phyloP scores from a whole-genome alignment of 1,139 yeast genomes.

The Kurtzmaniella quercitrusa region DNA sequence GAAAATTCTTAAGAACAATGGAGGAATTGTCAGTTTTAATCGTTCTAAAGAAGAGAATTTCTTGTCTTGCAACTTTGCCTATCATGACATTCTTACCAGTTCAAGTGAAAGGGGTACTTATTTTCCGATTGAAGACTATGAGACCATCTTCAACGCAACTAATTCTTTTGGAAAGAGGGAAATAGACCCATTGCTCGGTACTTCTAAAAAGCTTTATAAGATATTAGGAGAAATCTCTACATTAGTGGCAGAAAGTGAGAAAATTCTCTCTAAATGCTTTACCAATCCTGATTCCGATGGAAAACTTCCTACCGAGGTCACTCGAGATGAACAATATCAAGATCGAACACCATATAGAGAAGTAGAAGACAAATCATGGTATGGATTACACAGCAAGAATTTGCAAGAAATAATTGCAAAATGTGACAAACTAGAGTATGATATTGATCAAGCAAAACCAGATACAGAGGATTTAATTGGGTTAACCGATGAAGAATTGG shows the following conservation, averaged over 20 bases:
- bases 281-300: background rate
- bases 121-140: conserved; percentile 55
- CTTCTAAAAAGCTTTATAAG: conserved; percentile 62
- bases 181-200: conserved; percentile 68
- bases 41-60: conserved; percentile 61
- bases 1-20: conserved; percentile 49
- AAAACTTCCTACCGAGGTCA: background rate
- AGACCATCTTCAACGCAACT: conserved; percentile 42
- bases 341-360: background rate
- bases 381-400: background rate
- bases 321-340: background rate
- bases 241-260: conserved; percentile 50
- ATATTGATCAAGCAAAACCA: conserved; percentile 52
- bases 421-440: conserved; percentile 45
- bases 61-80: conserved; percentile 77
- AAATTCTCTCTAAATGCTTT: conserved; percentile 8
- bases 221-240: conserved; percentile 68
- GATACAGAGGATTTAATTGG: conserved; percentile 44
- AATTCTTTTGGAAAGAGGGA: conserved; percentile 32
- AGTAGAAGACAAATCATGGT: background rate
- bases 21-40: conserved; percentile 54
- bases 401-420: conserved; percentile 13
- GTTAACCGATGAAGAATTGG: conserved; percentile 52
- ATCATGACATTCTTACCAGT: conserved; percentile 71
- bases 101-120: conserved; percentile 56